Base-by-base conservation (phyloP, 1,284 basidiomycete genomes). In the Calocybe gambosa region DNA sequence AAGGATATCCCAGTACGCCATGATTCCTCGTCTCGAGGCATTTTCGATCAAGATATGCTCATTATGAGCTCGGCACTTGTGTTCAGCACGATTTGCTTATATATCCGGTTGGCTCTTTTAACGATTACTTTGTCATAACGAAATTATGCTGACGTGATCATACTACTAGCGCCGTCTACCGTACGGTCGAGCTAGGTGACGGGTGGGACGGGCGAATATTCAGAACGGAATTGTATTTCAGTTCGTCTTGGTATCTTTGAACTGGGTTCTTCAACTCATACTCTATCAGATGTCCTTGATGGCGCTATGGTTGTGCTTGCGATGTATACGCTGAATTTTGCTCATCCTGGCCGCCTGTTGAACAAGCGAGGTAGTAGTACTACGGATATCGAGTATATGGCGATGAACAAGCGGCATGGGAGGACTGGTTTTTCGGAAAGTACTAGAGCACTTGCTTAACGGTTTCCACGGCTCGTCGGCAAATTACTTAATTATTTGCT, bases 151-250 rank as follows among this genome's bases (percentile, higher is more conserved):
- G n/a, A 28, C 9, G 25, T 16, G 9, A n/a, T 31, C 15, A 13
- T 13, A 15, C 23, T 5, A 9, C 31, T 47, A 71, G 70, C 28
- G 67, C 72, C 7, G 58, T 74, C 1, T 76, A 75, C 58, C 70
- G 77, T 28, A 72, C 71, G 0, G 66, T 77, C 41, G 78, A 82
- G 59, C 66, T 81, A 1, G 55, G 66, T 2, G 67, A 71, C 45
- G 78, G 78, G 0, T 81, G 76, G 73, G 57, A 56, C 20, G 78
- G 78, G 0, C 62, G 59, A 6, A 69, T 81, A 47, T 77, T 78
- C 54, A 51, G 58, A 1, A 80, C 77, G 1, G 62, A 82, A 54
- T 56, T 69, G 15, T 74, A 73, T 54, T 80, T 82, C 65, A 73
- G 75, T 78, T 51, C 33, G 66, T 57, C 5, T 39, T 31, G 3